A percentile compares a stretch with the other conserved stretches of the same genome.
Conservation (phyloP, 371 early-diverging fungal species). For the Apophysomyces variabilis region DNA sequence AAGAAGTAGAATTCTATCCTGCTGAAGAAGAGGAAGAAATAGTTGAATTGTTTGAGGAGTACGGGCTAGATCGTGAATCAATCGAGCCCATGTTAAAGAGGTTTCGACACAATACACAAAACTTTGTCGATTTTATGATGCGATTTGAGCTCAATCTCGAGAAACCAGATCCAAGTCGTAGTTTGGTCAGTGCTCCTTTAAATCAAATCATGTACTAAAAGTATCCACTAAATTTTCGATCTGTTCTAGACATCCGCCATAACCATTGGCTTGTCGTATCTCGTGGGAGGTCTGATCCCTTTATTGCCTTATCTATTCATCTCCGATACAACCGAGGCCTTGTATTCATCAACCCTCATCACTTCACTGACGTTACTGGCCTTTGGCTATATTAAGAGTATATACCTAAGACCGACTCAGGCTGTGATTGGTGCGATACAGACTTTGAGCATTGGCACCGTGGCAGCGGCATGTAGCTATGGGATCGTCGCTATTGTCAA, state of each 20-base stretch:
- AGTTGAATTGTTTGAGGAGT: constrained; percentile 61
- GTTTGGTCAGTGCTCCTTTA: constrained; percentile 54
- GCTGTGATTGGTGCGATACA: constrained; percentile 59
- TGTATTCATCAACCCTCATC: constrained; percentile 56
- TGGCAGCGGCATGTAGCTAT: constrained; percentile 66
- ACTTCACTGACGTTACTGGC: constrained; percentile 65
- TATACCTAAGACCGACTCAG: constrained; percentile 53
- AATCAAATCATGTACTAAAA: not conserved
- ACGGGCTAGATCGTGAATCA: constrained; percentile 59
- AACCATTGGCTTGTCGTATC: constrained; percentile 72
- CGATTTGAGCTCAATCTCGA: constrained; percentile 72
- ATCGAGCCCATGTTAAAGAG: constrained; percentile 63
- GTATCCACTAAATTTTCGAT: not conserved
- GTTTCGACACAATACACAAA: constrained; percentile 58
- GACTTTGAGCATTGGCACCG: constrained; percentile 65
- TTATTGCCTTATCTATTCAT: constrained; percentile 68
- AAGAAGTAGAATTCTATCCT: constrained; percentile 63
- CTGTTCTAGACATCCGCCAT: constrained; percentile 58
- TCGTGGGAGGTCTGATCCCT: constrained; percentile 74
- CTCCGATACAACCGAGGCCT: constrained; percentile 42
- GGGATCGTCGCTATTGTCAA: constrained; percentile 42
- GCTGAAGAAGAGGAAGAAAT: constrained; percentile 72
- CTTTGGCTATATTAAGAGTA: constrained; percentile 74
- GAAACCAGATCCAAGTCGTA: constrained; percentile 62
- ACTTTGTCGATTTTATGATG: constrained; percentile 81